phyloP scores from a whole-genome alignment of 2,329 filamentous ascomycete genomes.

The Coniochaeta hoffmannii region DNA sequence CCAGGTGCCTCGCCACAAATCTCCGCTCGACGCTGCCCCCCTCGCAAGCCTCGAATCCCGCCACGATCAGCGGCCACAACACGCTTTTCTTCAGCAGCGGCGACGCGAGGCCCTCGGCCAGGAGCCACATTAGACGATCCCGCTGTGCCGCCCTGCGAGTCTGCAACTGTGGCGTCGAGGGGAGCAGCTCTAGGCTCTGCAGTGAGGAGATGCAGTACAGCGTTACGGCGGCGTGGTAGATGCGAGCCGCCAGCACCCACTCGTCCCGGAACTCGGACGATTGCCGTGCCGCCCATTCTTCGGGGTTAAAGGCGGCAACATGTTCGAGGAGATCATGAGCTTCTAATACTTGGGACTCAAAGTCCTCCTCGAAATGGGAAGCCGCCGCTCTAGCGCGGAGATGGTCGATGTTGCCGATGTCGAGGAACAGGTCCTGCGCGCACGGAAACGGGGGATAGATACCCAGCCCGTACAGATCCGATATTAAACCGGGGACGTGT shows the following conservation, averaged over 20 bases:
- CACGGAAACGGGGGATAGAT: constrained; percentile 14
- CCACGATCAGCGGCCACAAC: constrained; percentile 19
- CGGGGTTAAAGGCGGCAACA: constrained; percentile 13
- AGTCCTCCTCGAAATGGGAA: no score
- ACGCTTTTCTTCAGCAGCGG: constrained; percentile 13
- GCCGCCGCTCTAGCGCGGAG: constrained; percentile 9
- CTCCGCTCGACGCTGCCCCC: constrained; percentile 7
- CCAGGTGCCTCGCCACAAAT: constrained; percentile 11
- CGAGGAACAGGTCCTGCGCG: constrained; percentile 11
- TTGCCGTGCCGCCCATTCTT: constrained; percentile 7
- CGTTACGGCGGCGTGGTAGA: constrained; percentile 13
- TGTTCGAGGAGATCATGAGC: constrained; percentile 6
- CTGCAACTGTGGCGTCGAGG: neutral
- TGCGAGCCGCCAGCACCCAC: constrained; percentile 10
- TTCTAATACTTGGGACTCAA: no score
- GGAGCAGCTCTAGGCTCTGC: constrained; percentile 2
- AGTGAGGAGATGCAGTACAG: constrained; percentile 16
- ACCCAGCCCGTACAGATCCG: constrained; percentile 10
- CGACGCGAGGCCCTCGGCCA: constrained; percentile 4
- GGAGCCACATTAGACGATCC: constrained; percentile 3
- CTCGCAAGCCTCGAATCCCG: constrained; percentile 12
- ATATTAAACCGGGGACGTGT: constrained; percentile 7
- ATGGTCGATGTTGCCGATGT: constrained; percentile 14
- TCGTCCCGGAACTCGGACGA: neutral
- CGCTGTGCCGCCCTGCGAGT: constrained; percentile 4